A percentile compares a stretch with the other conserved stretches of the same genome.
These are phyloP conservation scores for Globisporangium recalcitrans DNA, from an alignment of 352 stramenopile genomes.

Conservation along the genomic window DNA sequence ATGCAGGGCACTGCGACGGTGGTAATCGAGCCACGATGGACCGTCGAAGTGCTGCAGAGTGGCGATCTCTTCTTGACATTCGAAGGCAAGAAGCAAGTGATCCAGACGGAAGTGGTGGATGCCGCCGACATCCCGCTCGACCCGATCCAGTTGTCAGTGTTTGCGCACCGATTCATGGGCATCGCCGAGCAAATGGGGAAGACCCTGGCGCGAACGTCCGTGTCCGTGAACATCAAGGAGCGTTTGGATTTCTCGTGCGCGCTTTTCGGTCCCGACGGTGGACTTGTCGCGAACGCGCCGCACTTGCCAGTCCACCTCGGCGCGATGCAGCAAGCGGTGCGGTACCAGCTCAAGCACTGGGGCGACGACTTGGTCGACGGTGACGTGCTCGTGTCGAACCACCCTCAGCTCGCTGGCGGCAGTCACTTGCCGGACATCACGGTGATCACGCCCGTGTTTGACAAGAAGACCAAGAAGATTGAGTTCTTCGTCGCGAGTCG, in stretches of 20 bases:
- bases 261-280: conserved; percentile 95
- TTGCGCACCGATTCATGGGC: conserved; percentile 98
- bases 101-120: conserved; percentile 23
- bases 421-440: conserved; percentile 98
- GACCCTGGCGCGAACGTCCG: conserved; percentile 93
- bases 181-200: conserved; percentile 99
- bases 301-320: conserved; percentile 99
- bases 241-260: conserved; percentile 98
- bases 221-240: conserved; percentile 99
- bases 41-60: conserved; percentile 88
- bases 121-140: conserved; percentile 68
- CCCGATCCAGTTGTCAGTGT: conserved; percentile 96
- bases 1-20: conserved; percentile 98
- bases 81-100: conserved; percentile 26
- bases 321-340: conserved; percentile 97
- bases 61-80: conserved; percentile 94
- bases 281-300: conserved; percentile 98
- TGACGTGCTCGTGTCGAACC: conserved; percentile 98
- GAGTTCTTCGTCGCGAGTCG: conserved; percentile 98
- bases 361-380: conserved; percentile 91
- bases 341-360: conserved; percentile 91
- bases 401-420: conserved; percentile 97
- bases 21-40: conserved; percentile 95
- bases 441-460: conserved; percentile 99
- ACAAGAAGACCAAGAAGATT: conserved; percentile 84